A percentile compares a stretch with the other conserved stretches of the same genome.
Evolutionary conservation across 768 basidiomycete genomes (phyloP).

Genomic region (Kwoniella mangroviensis): DNA sequence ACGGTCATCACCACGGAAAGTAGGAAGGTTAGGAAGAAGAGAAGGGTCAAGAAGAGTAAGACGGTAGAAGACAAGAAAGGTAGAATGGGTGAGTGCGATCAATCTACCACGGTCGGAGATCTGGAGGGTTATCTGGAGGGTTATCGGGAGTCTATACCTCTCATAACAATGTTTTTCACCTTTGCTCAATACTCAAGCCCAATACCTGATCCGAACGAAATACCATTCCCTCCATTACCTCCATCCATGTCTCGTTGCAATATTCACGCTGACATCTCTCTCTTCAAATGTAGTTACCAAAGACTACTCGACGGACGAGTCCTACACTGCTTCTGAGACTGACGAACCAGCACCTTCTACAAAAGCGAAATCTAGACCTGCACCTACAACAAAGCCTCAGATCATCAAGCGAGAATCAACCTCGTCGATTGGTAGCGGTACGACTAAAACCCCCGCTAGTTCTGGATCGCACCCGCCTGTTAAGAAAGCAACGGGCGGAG

Average conservation of each 20-base stretch:
- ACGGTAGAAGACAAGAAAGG: constrained; percentile 44
- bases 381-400: constrained; percentile 15
- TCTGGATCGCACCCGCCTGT: constrained; percentile 8
- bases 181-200: not conserved
- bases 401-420: constrained; percentile 13
- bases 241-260: not conserved
- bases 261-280: not conserved
- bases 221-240: no score
- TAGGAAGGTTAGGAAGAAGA: constrained; percentile 26
- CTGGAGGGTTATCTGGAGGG: no score
- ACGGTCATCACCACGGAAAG: constrained; percentile 10
- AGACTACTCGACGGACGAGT: constrained; percentile 43
- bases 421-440: constrained; percentile 21
- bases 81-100: constrained; percentile 44
- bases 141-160: not conserved
- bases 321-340: constrained; percentile 37
- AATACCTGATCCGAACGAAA: no score
- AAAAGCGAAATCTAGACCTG: constrained; percentile 20
- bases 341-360: constrained; percentile 1
- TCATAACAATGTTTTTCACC: not conserved
- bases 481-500: constrained; percentile 19
- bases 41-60: constrained; percentile 46
- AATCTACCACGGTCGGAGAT: not conserved
- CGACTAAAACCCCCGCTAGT: constrained; percentile 5
- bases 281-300: constrained; percentile 27